A percentile compares a stretch with the other conserved stretches of the same genome.
Evolutionary conservation across 2,329 filamentous ascomycete species (phyloP).

Genomic region (Fusarium ramigenum): DNA sequence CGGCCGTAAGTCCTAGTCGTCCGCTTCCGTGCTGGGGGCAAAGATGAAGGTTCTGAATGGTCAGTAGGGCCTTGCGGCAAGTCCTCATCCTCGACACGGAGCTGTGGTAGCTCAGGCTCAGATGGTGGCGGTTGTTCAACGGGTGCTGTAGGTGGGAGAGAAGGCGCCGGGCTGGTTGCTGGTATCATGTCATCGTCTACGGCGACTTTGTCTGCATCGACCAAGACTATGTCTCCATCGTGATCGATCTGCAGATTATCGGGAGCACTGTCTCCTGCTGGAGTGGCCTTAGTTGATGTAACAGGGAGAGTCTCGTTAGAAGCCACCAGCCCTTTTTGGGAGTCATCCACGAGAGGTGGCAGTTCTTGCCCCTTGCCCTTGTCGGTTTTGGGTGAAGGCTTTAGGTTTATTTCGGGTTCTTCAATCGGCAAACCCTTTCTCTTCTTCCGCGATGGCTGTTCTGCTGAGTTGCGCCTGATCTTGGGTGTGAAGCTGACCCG

Average conservation of each 20-base stretch:
- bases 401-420: not conserved
- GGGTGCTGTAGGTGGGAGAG: constrained; percentile 40
- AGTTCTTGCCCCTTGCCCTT: constrained; percentile 20
- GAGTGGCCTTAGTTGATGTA: constrained; percentile 49
- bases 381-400: not conserved
- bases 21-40: constrained; percentile 37
- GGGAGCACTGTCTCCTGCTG: constrained; percentile 35
- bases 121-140: constrained; percentile 34
- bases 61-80: constrained; percentile 3
- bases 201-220: constrained; percentile 23
- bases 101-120: constrained; percentile 49
- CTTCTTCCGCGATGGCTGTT: constrained; percentile 43
- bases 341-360: constrained; percentile 36
- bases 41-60: constrained; percentile 43
- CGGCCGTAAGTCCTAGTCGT: constrained; percentile 38
- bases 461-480: constrained; percentile 30
- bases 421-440: constrained; percentile 26
- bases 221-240: constrained; percentile 12
- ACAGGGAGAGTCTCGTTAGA: constrained; percentile 40
- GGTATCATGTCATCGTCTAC: constrained; percentile 51
- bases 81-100: constrained; percentile 38
- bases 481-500: constrained; percentile 51
- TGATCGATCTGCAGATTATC: constrained; percentile 13
- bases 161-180: constrained; percentile 50
- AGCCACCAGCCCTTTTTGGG: constrained; percentile 37